phyloP scores from a whole-genome alignment of 2,329 filamentous ascomycete genomes.

The Keithomyces neogunnii region DNA sequence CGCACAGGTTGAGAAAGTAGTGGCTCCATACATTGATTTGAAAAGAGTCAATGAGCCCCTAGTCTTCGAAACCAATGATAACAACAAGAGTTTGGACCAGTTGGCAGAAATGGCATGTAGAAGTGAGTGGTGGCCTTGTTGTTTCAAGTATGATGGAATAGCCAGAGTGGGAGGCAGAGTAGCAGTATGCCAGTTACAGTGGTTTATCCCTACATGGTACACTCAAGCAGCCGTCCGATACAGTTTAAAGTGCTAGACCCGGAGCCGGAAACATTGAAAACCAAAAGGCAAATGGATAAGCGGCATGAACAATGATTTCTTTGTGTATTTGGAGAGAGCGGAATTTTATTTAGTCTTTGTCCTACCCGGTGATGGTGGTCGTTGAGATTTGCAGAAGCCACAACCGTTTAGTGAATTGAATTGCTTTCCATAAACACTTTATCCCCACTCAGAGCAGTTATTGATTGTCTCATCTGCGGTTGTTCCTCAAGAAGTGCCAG shows the following conservation, averaged over 20 bases:
- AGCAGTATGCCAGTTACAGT: background rate
- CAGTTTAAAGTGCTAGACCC: background rate
- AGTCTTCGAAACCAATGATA: background rate
- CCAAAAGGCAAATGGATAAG: background rate
- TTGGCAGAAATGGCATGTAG: background rate
- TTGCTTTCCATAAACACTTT: background rate
- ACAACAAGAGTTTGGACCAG: background rate
- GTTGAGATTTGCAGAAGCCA: background rate
- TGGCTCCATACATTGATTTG: background rate
- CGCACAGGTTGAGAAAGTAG: background rate
- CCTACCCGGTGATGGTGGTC: background rate
- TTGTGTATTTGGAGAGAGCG: background rate
- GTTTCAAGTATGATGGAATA: background rate
- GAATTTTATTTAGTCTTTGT: background rate
- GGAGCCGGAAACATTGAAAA: background rate
- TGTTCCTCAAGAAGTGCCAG: background rate
- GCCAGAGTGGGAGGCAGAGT: background rate
- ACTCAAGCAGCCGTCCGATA: background rate
- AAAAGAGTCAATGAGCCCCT: background rate
- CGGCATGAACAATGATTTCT: background rate
- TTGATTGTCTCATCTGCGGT: background rate
- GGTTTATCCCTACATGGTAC: background rate
- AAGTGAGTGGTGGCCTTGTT: background rate
- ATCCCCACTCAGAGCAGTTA: background rate
- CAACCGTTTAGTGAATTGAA: background rate